A percentile compares a stretch with the other conserved stretches of the same genome.
These are phyloP conservation scores for Elsinoe batatas DNA, from an alignment of 2,329 filamentous ascomycete genomes.

Conservation along the genomic window DNA sequence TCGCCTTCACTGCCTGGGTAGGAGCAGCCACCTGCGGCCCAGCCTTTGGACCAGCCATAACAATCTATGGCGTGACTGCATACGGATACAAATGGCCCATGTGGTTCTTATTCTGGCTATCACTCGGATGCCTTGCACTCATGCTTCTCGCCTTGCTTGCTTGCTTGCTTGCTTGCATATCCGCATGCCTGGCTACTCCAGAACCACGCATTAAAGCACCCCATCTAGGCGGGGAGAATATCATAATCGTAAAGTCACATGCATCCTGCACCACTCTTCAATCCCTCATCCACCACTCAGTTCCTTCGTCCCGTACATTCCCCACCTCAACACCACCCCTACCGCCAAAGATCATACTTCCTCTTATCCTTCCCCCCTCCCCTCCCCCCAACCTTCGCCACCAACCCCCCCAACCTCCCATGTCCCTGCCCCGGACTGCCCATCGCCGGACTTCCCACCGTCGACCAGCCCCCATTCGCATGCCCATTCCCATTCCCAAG, in stretches of 20 bases:
- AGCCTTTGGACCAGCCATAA: conserved; percentile 52
- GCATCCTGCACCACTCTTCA: not conserved
- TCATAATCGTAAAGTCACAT: not conserved
- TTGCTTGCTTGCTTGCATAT: not conserved
- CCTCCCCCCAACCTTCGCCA: conserved; percentile 9
- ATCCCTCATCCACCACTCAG: no score
- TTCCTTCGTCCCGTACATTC: not conserved
- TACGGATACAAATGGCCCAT: conserved; percentile 55
- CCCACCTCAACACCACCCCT: not conserved
- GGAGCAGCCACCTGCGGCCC: conserved; percentile 40
- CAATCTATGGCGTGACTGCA: conserved; percentile 49
- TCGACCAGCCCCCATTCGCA: not conserved
- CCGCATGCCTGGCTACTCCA: no score
- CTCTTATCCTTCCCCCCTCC: not conserved
- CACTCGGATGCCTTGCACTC: conserved; percentile 48
- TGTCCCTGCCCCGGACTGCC: not conserved
- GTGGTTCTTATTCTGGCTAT: conserved; percentile 54
- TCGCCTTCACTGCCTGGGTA: conserved; percentile 52
- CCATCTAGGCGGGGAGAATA: not conserved
- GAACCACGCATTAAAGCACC: not conserved
- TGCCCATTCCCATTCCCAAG: not conserved
- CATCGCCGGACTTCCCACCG: conserved; percentile 5
- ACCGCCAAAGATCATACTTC: conserved; percentile 12
- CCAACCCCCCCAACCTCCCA: not conserved
- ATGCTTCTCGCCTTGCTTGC: conserved; percentile 41